phyloP scores from a whole-genome alignment of 192 early-diverging fungal genomes.

The Gamsiella multidivaricata region DNA sequence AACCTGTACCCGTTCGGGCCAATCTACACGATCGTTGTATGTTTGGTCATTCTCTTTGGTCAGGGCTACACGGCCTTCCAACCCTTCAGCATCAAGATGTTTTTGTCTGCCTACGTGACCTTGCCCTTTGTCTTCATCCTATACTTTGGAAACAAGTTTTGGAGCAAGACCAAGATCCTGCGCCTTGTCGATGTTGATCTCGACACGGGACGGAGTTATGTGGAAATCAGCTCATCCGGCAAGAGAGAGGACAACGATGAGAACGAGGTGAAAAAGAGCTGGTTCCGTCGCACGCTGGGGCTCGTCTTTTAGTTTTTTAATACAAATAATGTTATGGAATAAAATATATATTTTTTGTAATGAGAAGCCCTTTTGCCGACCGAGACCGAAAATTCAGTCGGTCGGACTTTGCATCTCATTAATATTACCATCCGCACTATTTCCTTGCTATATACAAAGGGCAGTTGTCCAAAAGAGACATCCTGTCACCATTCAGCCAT shows the following conservation, averaged over 20 bases:
- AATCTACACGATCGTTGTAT: conserved; percentile 69
- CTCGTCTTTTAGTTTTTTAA: too few relatives aligned
- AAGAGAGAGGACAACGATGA: not conserved
- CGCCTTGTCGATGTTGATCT: conserved; percentile 72
- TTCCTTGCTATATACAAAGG: not conserved
- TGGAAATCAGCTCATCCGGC: conserved; percentile 16
- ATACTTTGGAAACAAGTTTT: conserved; percentile 71
- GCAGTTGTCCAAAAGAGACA: not conserved
- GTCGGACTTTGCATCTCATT: not conserved
- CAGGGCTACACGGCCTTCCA: conserved; percentile 70
- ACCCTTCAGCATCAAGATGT: conserved; percentile 60
- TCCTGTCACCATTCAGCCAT: conserved; percentile 31
- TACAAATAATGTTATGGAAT: too few relatives aligned
- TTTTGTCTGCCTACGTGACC: conserved; percentile 70
- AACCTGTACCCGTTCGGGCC: conserved; percentile 64
- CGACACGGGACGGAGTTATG: conserved; percentile 44
- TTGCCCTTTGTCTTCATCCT: conserved; percentile 68
- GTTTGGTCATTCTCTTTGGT: conserved; percentile 67
- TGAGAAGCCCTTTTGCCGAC: too few relatives aligned
- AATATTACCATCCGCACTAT: not conserved
- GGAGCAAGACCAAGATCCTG: conserved; percentile 67
- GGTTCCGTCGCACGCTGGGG: too few relatives aligned
- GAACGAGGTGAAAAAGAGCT: not conserved
- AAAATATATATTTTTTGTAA: too few relatives aligned
- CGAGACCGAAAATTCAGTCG: too few relatives aligned